phyloP scores from a whole-genome alignment of 768 basidiomycete species.

The Calocera cornea region DNA sequence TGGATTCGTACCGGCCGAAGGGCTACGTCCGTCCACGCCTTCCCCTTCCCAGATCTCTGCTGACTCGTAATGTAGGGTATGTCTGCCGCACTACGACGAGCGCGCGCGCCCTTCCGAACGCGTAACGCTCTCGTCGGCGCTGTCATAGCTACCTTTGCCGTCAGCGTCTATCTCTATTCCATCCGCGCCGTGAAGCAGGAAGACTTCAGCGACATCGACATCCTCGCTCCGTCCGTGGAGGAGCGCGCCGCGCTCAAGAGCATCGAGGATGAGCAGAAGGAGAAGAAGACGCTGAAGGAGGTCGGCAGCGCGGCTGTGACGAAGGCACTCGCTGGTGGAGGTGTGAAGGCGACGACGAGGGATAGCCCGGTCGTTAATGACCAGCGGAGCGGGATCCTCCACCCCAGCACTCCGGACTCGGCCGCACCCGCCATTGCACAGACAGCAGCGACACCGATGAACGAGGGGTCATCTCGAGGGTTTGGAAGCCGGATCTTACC shows the following conservation, averaged over 20 bases:
- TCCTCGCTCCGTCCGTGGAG: conserved; percentile 49
- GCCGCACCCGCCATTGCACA: conserved; percentile 3
- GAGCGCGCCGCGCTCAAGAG: conserved; percentile 21
- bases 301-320: conserved; percentile 9
- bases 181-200: conserved; percentile 91
- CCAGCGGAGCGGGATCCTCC: conserved; percentile 16
- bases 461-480: background rate
- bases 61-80: conserved; percentile 45
- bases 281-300: background rate
- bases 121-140: conserved; percentile 70
- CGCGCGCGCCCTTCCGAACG: conserved; percentile 68
- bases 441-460: background rate
- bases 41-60: background rate
- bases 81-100: conserved; percentile 78
- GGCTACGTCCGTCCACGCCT: conserved; percentile 22
- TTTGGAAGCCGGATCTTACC: conserved; percentile 36
- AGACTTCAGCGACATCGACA: conserved; percentile 75
- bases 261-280: conserved; percentile 26
- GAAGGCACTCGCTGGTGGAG: conserved; percentile 14
- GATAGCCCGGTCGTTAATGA: conserved; percentile 10
- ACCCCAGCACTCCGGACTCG: conserved; percentile 13
- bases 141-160: conserved; percentile 54
- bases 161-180: conserved; percentile 81
- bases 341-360: conserved; percentile 22
- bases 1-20: conserved; percentile 29